A percentile compares a stretch with the other conserved stretches of the same genome.
Conservation (phyloP, 179 eudicot species). For the Drosera spatulata region DNA sequence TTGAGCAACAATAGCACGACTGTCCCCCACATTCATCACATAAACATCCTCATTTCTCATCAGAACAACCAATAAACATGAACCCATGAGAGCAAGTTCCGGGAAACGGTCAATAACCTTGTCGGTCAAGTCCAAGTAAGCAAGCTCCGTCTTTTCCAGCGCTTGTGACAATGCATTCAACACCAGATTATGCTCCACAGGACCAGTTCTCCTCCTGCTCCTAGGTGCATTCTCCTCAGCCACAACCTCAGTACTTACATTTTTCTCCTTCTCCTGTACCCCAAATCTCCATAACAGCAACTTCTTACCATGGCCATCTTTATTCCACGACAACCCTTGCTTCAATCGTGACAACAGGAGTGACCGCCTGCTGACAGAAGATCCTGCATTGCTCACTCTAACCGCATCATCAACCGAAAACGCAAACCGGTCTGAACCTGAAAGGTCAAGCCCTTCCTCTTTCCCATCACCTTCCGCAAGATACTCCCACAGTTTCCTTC, state of each 20-base stretch:
- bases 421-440: conserved; percentile 94
- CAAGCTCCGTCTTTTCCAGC: conserved; percentile 66
- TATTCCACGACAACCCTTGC: conserved; percentile 57
- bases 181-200: conserved; percentile 71
- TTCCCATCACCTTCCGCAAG: conserved; percentile 71
- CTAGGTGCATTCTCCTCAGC: conserved; percentile 29
- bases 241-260: conserved; percentile 20
- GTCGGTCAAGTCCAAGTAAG: conserved; percentile 84
- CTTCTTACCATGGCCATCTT: conserved; percentile 28
- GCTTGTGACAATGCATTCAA: conserved; percentile 78
- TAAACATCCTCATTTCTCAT: conserved; percentile 98
- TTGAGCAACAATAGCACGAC: conserved; percentile 96
- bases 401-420: conserved; percentile 92
- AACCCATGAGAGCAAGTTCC: conserved; percentile 98
- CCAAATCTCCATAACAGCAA: conserved; percentile 74
- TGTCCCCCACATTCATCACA: conserved; percentile 98
- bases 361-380: conserved; percentile 52
- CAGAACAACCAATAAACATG: conserved; percentile 83
- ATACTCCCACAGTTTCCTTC: conserved; percentile 88
- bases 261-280: conserved; percentile 43
- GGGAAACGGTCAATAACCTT: conserved; percentile 88
- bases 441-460: conserved; percentile 79
- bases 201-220: conserved; percentile 48
- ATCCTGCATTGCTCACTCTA: conserved; percentile 54
- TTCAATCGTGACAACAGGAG: conserved; percentile 69